phyloP scores from a whole-genome alignment of 202 grass and related monocot species.

The Zoysia matrella region DNA sequence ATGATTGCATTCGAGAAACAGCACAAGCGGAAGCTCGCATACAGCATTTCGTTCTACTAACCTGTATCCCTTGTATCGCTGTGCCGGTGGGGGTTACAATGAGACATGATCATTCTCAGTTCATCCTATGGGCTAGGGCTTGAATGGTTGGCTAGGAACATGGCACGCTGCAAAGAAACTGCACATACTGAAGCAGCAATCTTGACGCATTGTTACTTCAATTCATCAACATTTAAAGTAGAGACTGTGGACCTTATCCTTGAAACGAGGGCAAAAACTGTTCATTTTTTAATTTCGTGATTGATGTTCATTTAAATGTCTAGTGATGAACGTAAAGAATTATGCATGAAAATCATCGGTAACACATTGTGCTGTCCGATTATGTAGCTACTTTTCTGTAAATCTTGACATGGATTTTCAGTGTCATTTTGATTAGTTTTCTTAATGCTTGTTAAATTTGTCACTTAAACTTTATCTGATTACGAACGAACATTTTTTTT shows the following conservation, averaged over 20 bases:
- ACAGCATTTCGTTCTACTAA: conserved; percentile 85
- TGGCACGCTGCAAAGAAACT: conserved; percentile 1
- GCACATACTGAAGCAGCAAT: not conserved
- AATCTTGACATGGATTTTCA: not conserved
- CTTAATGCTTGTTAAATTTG: no score
- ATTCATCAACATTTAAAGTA: conserved; percentile 2
- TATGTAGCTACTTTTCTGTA: not conserved
- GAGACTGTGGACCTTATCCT: not conserved
- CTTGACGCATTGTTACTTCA: not conserved
- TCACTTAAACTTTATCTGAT: no score
- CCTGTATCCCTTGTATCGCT: not conserved
- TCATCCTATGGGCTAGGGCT: not conserved
- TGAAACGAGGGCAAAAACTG: not conserved
- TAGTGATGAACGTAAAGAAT: not conserved
- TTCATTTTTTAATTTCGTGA: not conserved
- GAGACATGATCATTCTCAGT: conserved; percentile 17
- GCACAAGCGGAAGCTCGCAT: conserved; percentile 80
- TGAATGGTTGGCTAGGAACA: not conserved
- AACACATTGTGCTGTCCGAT: not conserved
- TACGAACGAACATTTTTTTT: no score
- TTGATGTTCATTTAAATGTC: not conserved
- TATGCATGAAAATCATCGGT: not conserved
- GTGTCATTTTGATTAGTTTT: no score
- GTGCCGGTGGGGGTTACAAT: not conserved
- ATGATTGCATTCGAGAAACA: conserved; percentile 77